Evolutionary conservation across 208 protist genomes (phyloP), one percentile per base, ranked within the genome.

Genomic region (Phytomonas sp.): DNA sequence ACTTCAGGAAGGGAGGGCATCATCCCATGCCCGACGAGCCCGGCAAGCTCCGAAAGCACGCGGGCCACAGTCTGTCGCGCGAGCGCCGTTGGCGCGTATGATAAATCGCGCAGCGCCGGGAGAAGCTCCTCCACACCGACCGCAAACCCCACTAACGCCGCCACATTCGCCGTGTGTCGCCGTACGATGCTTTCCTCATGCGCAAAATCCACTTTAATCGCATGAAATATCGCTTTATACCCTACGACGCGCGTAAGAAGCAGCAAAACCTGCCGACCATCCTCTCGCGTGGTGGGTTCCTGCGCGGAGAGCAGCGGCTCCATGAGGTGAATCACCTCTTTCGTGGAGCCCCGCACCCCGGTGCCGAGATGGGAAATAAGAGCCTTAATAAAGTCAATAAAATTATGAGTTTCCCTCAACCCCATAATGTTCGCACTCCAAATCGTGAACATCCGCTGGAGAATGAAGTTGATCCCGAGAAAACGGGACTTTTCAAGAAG

Each of bases 241-340:
- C 99, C 99, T 11, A 98, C 98, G 7, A 99, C 98, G 75, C 99
- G 99, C 30, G 97, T 91, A 16, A 99, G 83, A 80, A 99, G 98
- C 34, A 91, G 94, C 36, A 99, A 98, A 63, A 99, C 99, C 76
- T 99, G 98, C 59, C 98, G 86, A 8, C 97, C 99, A 82, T 99
- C 99, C 31, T 99, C 96, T 60, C 98, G 93, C 0, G 98, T 95
- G 79, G 98, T 97, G 69, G 93, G 93, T 80, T 99, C 98, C 75
- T 99, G 89, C 60, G 99, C 97, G 30, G 99, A 99, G 26, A 99
- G 90, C 56, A 99, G 82, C 32, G 98, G 98, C 82, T 99, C 94
- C 80, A 99, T 98, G 52, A 99, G 98, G 40, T 99, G 94, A 0
- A 99, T 86, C 71, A 99, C 98, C 72, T 99, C 98, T 82, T 98